Conservation (phyloP, 2,329 filamentous ascomycete genomes). For the Coleophoma crateriformis region DNA sequence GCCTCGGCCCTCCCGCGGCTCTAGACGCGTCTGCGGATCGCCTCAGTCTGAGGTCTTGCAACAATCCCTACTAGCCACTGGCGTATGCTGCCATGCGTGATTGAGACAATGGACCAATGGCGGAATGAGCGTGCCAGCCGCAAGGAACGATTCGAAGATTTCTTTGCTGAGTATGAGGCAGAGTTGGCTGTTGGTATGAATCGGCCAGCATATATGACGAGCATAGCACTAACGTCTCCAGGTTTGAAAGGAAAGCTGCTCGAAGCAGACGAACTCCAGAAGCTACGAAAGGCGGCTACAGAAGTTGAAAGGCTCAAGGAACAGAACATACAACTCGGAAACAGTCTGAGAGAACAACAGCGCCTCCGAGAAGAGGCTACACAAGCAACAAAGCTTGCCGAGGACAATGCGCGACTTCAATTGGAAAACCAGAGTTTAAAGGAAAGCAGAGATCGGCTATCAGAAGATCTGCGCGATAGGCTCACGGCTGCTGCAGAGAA, state of each 20-base stretch:
- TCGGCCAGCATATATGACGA: conserved; percentile 5
- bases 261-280: background rate
- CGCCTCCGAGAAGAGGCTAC: background rate
- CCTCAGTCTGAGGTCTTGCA: too few species aligned
- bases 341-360: background rate
- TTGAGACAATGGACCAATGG: conserved; percentile 20
- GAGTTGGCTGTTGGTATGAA: conserved; percentile 16
- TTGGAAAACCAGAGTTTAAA: background rate
- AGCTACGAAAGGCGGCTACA: background rate
- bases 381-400: background rate
- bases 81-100: too few species aligned
- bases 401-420: background rate
- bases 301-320: background rate
- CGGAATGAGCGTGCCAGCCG: conserved; percentile 9
- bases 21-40: too few species aligned
- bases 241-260: background rate
- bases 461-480: conserved; percentile 10
- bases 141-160: conserved; percentile 14
- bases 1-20: too few species aligned
- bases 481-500: conserved; percentile 5
- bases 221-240: conserved; percentile 6
- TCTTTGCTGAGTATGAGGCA: conserved; percentile 16
- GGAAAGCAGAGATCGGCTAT: conserved; percentile 1
- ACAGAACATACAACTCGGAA: background rate
- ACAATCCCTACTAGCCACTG: too few species aligned